Evolutionary conservation across 768 basidiomycete genomes (phyloP).

Genomic region (Glaciozyma martinii): DNA sequence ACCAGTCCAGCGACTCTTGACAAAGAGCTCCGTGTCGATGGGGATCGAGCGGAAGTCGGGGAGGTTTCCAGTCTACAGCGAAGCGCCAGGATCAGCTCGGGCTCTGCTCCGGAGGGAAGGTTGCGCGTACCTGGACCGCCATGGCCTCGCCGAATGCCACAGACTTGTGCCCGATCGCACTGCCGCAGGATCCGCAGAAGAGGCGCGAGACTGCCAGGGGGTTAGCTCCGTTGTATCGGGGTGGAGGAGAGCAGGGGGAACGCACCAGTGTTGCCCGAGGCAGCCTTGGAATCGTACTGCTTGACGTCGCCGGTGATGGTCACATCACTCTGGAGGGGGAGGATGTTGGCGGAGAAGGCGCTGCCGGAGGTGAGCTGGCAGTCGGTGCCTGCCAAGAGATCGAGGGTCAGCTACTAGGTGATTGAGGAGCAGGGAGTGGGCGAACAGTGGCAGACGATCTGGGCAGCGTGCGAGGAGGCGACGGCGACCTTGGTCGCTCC

Average conservation of each 20-base stretch:
- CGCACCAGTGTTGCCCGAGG: conserved; percentile 35
- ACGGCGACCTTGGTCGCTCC: conserved; percentile 9
- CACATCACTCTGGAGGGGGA: conserved; percentile 27
- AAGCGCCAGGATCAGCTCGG: not conserved
- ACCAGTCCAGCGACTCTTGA: conserved; percentile 34
- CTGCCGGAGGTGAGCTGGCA: conserved; percentile 32
- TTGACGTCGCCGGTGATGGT: conserved; percentile 29
- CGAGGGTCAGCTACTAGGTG: not conserved
- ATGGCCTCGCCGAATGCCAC: conserved; percentile 33
- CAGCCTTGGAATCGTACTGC: conserved; percentile 30
- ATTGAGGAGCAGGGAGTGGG: not conserved
- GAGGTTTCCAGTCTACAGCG: conserved; percentile 31
- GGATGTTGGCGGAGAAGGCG: conserved; percentile 31
- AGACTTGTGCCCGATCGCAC: conserved; percentile 32
- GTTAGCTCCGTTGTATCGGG: not conserved
- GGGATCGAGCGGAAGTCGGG: conserved; percentile 34
- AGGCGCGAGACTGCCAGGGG: conserved; percentile 32
- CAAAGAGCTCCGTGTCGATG: conserved; percentile 33
- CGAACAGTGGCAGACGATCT: conserved; percentile 35
- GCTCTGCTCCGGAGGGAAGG: not conserved
- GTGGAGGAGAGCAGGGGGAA: not conserved
- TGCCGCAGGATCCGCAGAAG: conserved; percentile 34
- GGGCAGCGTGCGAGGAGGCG: conserved; percentile 21
- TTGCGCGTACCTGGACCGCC: conserved; percentile 17
- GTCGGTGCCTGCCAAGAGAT: conserved; percentile 22